These are phyloP conservation scores for Vitis amurensis DNA, from an alignment of 164 flowering plant species.

Conservation along the genomic window DNA sequence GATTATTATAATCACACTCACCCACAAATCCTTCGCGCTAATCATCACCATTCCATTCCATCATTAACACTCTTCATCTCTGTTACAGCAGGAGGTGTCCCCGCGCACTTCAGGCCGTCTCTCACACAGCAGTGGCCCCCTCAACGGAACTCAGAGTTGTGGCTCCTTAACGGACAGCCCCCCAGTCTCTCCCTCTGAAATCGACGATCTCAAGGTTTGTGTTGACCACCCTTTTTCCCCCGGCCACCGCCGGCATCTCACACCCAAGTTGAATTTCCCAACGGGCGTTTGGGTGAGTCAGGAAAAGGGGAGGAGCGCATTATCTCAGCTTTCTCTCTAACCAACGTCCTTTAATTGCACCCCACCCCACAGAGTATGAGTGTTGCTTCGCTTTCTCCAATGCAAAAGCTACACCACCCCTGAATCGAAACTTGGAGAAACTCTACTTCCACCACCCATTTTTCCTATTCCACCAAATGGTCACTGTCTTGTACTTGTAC, in stretches of 20 bases:
- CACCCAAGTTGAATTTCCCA: background rate
- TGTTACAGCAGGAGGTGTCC: constrained; percentile 74
- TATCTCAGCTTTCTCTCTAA: constrained; percentile 37
- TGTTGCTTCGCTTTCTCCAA: constrained; percentile 14
- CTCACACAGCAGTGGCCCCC: constrained; percentile 94
- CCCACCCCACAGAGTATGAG: background rate
- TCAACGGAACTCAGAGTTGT: constrained; percentile 54
- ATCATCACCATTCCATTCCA: too few relatives aligned
- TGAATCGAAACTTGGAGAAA: background rate
- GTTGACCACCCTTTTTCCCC: background rate
- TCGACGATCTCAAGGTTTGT: constrained; percentile 84
- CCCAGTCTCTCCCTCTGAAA: constrained; percentile 84
- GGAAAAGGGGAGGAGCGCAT: background rate
- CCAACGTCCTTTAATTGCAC: constrained; percentile 21
- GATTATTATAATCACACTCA: too few relatives aligned
- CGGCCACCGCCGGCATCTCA: background rate
- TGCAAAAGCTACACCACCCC: constrained; percentile 3
- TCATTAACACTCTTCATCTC: background rate
- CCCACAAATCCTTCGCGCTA: too few relatives aligned
- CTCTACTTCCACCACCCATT: too few relatives aligned
- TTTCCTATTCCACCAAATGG: too few relatives aligned
- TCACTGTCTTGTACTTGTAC: too few relatives aligned
- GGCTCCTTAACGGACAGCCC: constrained; percentile 91
- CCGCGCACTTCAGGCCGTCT: constrained; percentile 87
- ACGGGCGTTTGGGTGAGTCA: background rate